Base-by-base conservation (phyloP, 2,329 filamentous ascomycete genomes). In the Venturia aucupariae region DNA sequence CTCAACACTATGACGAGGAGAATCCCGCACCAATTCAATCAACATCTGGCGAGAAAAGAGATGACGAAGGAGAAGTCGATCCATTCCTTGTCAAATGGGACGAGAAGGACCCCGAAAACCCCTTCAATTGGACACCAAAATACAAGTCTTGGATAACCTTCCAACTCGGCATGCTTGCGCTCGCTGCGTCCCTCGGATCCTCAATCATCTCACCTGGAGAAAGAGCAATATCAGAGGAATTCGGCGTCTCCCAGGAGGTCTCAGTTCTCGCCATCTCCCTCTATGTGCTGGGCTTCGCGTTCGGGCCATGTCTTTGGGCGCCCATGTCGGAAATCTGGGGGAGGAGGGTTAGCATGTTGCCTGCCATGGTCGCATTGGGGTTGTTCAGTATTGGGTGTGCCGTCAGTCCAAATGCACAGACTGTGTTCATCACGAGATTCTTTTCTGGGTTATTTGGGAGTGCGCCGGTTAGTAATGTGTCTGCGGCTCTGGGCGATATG, bases 381-480 rank as follows among this genome's bases (percentile, higher is more conserved):
- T 65, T 81, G 11, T 81, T 81, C 69, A 78, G 75, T 22, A 78
- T 82, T 61, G 79, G 76, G 5, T 76, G 76, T 1, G 80, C 77
- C 2, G 73, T 69, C 11, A 77, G 73, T 67, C 72, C 71, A 65
- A 75, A 73, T 62, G 71, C 75, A 1, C 68, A 70, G 3, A 70
- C 71, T 1, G 66, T 66, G 7, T 44, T 66, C 32, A 60, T 66
- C 57, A 61, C 54, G 19, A 60, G 65, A 41, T 65, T 66, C 41
- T 65, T 66, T 54, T 32, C 24, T n/a, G 65, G 65, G 7, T n/a
- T 66, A 17, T 65, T 90, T 8, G 82, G 82, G 11, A 83, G 82
- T 0, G 86, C 86, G 0, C 86, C 87, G 0, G 81, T 90, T 0
- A 89, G 86, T 0, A 89, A 88, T 68, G 88, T 86, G 0, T 86